phyloP scores from a whole-genome alignment of 495 filamentous ascomycete genomes.

The Penicillium crystallinum region DNA sequence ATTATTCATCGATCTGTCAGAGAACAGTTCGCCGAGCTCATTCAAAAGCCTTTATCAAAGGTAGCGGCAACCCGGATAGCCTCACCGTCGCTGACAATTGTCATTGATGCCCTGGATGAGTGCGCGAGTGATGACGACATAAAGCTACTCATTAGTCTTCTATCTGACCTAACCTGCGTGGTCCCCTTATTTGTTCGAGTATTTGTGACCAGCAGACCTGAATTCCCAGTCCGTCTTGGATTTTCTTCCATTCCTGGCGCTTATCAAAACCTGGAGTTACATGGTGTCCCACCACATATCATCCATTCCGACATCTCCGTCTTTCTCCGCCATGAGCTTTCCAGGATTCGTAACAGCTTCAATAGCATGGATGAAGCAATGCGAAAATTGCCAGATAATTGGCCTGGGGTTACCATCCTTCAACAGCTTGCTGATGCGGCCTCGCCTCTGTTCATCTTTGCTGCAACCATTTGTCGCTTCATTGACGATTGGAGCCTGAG shows the following conservation, averaged over 20 bases:
- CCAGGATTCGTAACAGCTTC: constrained; percentile 12
- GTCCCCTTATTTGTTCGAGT: constrained; percentile 11
- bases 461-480: constrained; percentile 23
- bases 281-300: constrained; percentile 9
- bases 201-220: constrained; percentile 42
- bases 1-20: too few species aligned
- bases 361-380: too few species aligned
- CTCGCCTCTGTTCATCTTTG: constrained; percentile 25
- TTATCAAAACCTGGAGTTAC: constrained; percentile 18
- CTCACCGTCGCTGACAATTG: too few species aligned
- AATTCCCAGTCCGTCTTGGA: constrained; percentile 34
- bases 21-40: too few species aligned
- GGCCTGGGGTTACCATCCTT: constrained; percentile 26
- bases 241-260: constrained; percentile 11
- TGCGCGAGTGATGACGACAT: constrained; percentile 39
- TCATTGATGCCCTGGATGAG: constrained; percentile 52
- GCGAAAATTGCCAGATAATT: constrained; percentile 14
- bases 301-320: constrained; percentile 22
- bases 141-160: constrained; percentile 28
- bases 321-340: constrained; percentile 16
- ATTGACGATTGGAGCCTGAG: constrained; percentile 5
- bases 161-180: constrained; percentile 16
- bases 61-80: too few species aligned
- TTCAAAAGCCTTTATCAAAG: too few species aligned
- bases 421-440: constrained; percentile 8